Conservation (phyloP, 495 filamentous ascomycete genomes). For the Apodospora peruviana region DNA sequence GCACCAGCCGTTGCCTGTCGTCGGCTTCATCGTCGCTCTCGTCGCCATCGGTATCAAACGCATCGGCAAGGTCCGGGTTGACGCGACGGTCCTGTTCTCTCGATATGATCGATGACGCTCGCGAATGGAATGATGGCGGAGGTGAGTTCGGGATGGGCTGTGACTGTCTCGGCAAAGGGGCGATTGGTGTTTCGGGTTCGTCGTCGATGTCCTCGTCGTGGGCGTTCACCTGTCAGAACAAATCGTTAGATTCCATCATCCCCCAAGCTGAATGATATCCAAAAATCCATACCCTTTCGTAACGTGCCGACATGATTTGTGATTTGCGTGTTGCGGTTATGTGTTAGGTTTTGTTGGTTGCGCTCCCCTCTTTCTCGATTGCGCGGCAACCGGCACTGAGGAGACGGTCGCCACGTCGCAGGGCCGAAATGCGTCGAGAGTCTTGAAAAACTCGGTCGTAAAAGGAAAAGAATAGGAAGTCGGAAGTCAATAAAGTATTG, state of each 20-base stretch:
- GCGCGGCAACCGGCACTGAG: neutral
- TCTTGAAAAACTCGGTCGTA: neutral
- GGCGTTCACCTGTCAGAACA: constrained; percentile 34
- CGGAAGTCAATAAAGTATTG: neutral
- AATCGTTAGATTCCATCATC: neutral
- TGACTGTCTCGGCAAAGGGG: constrained; percentile 25
- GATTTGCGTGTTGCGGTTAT: neutral
- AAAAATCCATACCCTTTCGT: constrained; percentile 67
- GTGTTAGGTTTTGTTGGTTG: neutral
- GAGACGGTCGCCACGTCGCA: neutral
- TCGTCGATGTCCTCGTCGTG: constrained; percentile 44
- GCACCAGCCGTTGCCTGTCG: constrained; percentile 80
- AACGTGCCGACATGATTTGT: constrained; percentile 72
- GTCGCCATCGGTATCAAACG: constrained; percentile 74
- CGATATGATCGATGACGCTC: constrained; percentile 63
- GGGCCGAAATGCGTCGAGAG: no score
- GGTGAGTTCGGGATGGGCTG: constrained; percentile 70
- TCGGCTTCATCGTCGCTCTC: constrained; percentile 72
- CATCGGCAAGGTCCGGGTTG: constrained; percentile 77
- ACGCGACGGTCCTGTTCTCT: constrained; percentile 41
- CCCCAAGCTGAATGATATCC: constrained; percentile 18
- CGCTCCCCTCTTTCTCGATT: neutral
- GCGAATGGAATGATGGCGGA: constrained; percentile 89
- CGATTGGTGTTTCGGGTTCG: constrained; percentile 32
- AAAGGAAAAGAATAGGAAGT: neutral